Base-by-base conservation (phyloP, 2,329 filamentous ascomycete species). In the Pseudofabraea citricarpa region DNA sequence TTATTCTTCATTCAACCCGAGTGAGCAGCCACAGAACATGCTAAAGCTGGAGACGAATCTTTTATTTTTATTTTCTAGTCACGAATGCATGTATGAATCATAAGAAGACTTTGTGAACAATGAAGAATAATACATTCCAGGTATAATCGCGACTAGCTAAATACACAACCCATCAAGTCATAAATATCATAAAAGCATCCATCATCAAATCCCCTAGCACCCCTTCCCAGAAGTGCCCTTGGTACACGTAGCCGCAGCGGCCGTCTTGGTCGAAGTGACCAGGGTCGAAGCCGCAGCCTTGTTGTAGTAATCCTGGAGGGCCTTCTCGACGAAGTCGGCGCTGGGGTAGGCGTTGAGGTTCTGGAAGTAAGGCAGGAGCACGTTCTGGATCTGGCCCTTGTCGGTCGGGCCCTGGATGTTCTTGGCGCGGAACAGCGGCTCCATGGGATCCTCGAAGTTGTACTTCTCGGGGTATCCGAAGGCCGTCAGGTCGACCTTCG, bases 291-390 rank as follows among this genome's bases (percentile, higher is more conserved):
- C 21, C 12, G 21, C 22, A 6, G 23, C 22, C 1, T 20, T 7
- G 23, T 7, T 38, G 23, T 52, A 48, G 29, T 53, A 53, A 18
- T 45, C 44, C 19, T 49, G 36, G 8, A 53, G 32, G 8, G 48
- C 48, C 13, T 45, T 37, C 36, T 47, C 44, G 2, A 53, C 36
- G 6, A 19, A 40, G n/a, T 36, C 9, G 2, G 46, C 42, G 24
- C 49, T 36, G 12, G 48, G 51, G 35, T 60, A 60, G 7, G 55
- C 52, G 46, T 59, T 40, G 19, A 58, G 39, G 18, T 45, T 46
- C 12, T 51, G 43, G 27, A 53, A 56, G 29, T 40, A 44, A 3
- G 52, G 52, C 31, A 57, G 22, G 15, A 46, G 19, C 13, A 16
- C 19, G 4, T 38, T 40, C 8, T 48, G 22, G 8, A 60, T 23